Evolutionary conservation across 2,329 filamentous ascomycete species (phyloP).

Genomic region (Fusarium citri): DNA sequence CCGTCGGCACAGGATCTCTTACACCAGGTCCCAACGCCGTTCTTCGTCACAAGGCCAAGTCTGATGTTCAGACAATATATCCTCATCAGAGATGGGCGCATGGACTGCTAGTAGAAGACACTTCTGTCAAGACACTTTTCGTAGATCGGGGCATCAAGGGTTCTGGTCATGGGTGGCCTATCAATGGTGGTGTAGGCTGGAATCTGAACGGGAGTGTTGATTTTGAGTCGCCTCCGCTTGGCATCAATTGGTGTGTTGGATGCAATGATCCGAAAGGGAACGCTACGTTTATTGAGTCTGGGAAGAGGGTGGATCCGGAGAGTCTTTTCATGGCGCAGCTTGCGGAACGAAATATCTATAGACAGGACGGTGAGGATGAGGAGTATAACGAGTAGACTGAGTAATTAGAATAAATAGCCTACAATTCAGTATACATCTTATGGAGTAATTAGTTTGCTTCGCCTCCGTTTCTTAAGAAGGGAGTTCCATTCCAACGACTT

Average conservation of each 20-base stretch:
- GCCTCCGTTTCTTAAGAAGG: too few species aligned
- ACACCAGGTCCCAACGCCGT: conserved; percentile 38
- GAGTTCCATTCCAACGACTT: too few species aligned
- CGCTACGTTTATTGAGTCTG: conserved; percentile 12
- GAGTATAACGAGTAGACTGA: neutral
- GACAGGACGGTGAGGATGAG: neutral
- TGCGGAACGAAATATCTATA: conserved; percentile 1
- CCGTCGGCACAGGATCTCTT: conserved; percentile 29
- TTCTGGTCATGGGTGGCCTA: conserved; percentile 40
- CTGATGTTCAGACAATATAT: conserved; percentile 33
- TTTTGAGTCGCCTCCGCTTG: conserved; percentile 36
- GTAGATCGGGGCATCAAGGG: conserved; percentile 26
- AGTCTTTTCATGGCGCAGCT: conserved; percentile 38
- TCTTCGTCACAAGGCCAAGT: conserved; percentile 26
- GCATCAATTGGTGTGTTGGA: conserved; percentile 41
- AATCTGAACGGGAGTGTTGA: conserved; percentile 19
- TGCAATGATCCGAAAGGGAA: conserved; percentile 10
- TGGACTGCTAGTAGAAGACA: conserved; percentile 37
- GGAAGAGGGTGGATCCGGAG: conserved; percentile 1
- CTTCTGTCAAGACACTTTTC: conserved; percentile 8
- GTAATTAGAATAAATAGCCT: too few species aligned
- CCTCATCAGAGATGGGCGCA: conserved; percentile 42
- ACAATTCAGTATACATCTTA: too few species aligned
- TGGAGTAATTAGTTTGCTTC: too few species aligned
- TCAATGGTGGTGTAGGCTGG: conserved; percentile 42